Evolutionary conservation across 768 basidiomycete species (phyloP).

Genomic region (Kwoniella newhampshirensis): DNA sequence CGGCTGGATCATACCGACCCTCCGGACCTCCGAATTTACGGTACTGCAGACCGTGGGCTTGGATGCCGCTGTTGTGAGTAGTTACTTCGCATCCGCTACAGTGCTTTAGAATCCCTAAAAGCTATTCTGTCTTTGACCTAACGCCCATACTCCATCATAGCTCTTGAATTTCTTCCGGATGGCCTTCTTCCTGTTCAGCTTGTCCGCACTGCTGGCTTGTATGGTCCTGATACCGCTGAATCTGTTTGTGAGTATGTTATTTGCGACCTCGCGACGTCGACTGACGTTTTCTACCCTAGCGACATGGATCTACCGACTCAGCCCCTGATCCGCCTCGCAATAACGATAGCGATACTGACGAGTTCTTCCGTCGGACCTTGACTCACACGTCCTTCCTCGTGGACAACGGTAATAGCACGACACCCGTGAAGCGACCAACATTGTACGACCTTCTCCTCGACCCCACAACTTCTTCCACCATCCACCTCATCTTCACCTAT

Average conservation of each 20-base stretch:
- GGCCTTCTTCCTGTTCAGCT: conserved; percentile 85
- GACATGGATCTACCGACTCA: conserved; percentile 56
- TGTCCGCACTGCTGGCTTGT: conserved; percentile 77
- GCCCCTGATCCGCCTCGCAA: conserved; percentile 56
- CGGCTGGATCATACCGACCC: conserved; percentile 93
- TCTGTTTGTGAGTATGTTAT: conserved; percentile 65
- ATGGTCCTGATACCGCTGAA: conserved; percentile 93
- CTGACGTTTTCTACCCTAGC: conserved; percentile 56
- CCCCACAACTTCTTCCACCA: conserved; percentile 80
- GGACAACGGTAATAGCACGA: conserved; percentile 27
- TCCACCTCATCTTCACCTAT: conserved; percentile 91
- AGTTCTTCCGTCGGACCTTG: not conserved
- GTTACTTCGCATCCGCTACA: not conserved
- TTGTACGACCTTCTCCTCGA: conserved; percentile 75
- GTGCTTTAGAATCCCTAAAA: not conserved
- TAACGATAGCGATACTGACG: conserved; percentile 6
- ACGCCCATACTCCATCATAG: conserved; percentile 56
- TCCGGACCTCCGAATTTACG: conserved; percentile 84
- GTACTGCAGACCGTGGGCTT: conserved; percentile 94
- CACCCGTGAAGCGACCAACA: conserved; percentile 54
- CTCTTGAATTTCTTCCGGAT: conserved; percentile 93
- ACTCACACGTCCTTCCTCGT: conserved; percentile 17
- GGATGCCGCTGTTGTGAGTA: conserved; percentile 88
- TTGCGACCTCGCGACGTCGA: not conserved
- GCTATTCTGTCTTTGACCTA: not conserved